Percentiles rank a stretch among this genome's conserved stretches.
These are phyloP conservation scores for Phaeosphaeria sp. DNA, from an alignment of 2,329 filamentous ascomycete genomes.

Conservation along the genomic window DNA sequence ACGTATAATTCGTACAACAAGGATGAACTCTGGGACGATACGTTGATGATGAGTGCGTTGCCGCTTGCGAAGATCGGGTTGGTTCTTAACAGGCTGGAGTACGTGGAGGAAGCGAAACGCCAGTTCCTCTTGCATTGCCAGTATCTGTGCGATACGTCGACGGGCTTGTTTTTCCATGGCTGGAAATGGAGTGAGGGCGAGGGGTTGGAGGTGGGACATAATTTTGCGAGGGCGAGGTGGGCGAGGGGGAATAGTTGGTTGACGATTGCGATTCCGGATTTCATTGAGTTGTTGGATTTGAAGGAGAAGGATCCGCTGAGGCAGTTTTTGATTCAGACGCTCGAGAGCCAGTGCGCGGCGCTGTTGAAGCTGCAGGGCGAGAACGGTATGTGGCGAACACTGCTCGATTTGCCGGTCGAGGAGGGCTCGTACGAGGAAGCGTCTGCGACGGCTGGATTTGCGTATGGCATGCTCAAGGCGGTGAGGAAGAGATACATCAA, in stretches of 20 bases:
- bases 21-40: slow-evolving; percentile 84
- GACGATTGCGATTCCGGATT: slow-evolving; percentile 83
- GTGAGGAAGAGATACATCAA: slow-evolving; percentile 72
- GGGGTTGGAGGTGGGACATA: slow-evolving; percentile 60
- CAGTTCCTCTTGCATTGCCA: slow-evolving; percentile 81
- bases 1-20: slow-evolving; percentile 75
- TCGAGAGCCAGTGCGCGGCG: slow-evolving; percentile 73
- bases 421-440: slow-evolving; percentile 78
- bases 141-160: slow-evolving; percentile 75
- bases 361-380: slow-evolving; percentile 65
- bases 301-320: slow-evolving; percentile 66
- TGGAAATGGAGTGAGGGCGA: slow-evolving; percentile 75
- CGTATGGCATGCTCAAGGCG: slow-evolving; percentile 79
- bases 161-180: slow-evolving; percentile 81
- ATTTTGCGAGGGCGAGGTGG: slow-evolving; percentile 64
- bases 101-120: slow-evolving; percentile 77
- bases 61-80: slow-evolving; percentile 81
- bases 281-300: slow-evolving; percentile 75
- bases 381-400: slow-evolving; percentile 75
- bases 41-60: slow-evolving; percentile 86
- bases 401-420: slow-evolving; percentile 70
- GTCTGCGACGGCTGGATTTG: slow-evolving; percentile 81
- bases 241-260: slow-evolving; percentile 74
- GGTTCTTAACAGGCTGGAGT: slow-evolving; percentile 72
- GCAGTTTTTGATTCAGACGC: slow-evolving; percentile 65